Percentiles rank a stretch among this genome's conserved stretches.
Conservation (phyloP, 192 early-diverging fungal species). For the Gigaspora rosea region DNA sequence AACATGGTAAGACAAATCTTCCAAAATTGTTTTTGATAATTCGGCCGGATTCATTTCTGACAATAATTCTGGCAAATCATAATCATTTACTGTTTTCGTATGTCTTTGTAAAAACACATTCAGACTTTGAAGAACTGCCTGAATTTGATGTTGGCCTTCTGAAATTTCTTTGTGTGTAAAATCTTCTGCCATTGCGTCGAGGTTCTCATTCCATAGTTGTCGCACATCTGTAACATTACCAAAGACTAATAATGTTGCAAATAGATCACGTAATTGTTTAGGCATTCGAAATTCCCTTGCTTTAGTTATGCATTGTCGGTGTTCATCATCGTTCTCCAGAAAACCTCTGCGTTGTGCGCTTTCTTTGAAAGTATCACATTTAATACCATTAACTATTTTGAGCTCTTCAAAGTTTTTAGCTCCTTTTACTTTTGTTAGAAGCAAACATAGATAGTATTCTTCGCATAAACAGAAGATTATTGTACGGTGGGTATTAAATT, state of each 20-base stretch:
- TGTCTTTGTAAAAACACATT: background rate
- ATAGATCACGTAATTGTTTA: slow-evolving; percentile 29
- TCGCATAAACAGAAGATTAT: slow-evolving; percentile 5
- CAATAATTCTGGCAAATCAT: background rate
- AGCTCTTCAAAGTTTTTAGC: slow-evolving; percentile 32
- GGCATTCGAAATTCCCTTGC: slow-evolving; percentile 15
- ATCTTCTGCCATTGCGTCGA: background rate
- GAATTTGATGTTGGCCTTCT: background rate
- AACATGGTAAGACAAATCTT: background rate
- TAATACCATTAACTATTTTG: slow-evolving; percentile 11
- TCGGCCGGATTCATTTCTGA: background rate
- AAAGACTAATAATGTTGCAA: slow-evolving; percentile 25
- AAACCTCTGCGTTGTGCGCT: slow-evolving; percentile 31
- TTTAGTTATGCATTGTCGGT: slow-evolving; percentile 21
- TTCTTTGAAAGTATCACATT: slow-evolving; percentile 28
- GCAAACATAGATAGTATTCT: slow-evolving; percentile 34
- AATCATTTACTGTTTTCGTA: background rate
- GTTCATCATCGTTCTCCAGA: slow-evolving; percentile 33
- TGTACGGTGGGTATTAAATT: too few relatives aligned
- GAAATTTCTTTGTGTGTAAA: background rate
- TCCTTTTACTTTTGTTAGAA: slow-evolving; percentile 25
- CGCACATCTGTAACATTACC: background rate
- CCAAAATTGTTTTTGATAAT: background rate
- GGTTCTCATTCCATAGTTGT: background rate
- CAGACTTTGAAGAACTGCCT: background rate